Percentiles rank a stretch among this genome's conserved stretches.
These are phyloP conservation scores for Tricholoma hemisulphureum DNA, from an alignment of 768 basidiomycete species.

Conservation along the genomic window DNA sequence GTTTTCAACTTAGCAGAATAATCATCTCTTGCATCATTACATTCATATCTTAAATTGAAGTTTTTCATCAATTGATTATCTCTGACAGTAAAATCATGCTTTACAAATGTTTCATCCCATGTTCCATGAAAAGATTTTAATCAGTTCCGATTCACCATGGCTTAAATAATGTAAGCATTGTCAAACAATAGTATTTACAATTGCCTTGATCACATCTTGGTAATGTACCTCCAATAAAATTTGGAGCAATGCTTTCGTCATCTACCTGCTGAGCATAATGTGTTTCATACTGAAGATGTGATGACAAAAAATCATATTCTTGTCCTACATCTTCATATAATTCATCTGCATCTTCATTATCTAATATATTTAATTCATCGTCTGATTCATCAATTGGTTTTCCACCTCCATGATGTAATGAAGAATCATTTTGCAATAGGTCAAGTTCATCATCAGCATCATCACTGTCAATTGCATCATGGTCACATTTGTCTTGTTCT, in stretches of 20 bases:
- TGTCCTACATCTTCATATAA: conserved; percentile 9
- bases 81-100: conserved; percentile 14
- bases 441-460: conserved; percentile 1
- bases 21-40: conserved; percentile 29
- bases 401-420: background rate
- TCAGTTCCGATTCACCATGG: conserved; percentile 25
- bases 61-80: conserved; percentile 24
- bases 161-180: no score
- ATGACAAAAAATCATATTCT: background rate
- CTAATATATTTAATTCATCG: background rate
- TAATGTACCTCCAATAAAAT: conserved; percentile 28
- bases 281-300: conserved; percentile 23
- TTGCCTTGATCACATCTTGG: conserved; percentile 27
- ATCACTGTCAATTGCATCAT: background rate
- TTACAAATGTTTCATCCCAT: conserved; percentile 23
- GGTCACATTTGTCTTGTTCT: background rate
- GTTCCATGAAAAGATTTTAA: conserved; percentile 15
- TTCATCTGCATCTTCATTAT: conserved; percentile 3
- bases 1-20: conserved; percentile 13
- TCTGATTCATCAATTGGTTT: conserved; percentile 1
- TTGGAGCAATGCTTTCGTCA: conserved; percentile 17
- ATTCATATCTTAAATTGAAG: no score
- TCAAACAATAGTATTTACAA: conserved; percentile 28
- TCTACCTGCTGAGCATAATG: conserved; percentile 13
- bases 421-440: background rate